Conservation (phyloP, 2,329 filamentous ascomycete species). For the Claviceps cyperi region DNA sequence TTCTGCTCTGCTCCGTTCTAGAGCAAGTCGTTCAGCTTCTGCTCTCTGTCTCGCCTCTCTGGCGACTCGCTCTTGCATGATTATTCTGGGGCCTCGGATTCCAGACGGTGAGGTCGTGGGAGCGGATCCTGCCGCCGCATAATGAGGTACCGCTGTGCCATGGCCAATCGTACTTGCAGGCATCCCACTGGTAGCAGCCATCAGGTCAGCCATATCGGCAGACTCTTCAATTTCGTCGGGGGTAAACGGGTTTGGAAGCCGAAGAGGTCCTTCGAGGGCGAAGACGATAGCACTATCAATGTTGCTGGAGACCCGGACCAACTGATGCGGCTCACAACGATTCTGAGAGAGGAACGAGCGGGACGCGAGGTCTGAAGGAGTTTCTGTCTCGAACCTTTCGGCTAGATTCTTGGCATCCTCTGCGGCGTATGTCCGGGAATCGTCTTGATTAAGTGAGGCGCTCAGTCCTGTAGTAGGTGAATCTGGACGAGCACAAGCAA, state of each 20-base stretch:
- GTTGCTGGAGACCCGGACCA: constrained; percentile 58
- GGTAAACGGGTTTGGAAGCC: constrained; percentile 70
- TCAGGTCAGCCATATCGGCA: constrained; percentile 80
- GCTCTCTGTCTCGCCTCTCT: constrained; percentile 58
- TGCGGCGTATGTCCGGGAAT: constrained; percentile 13
- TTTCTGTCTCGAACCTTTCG: constrained; percentile 28
- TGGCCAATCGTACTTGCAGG: constrained; percentile 40
- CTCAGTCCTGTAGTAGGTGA: constrained; percentile 24
- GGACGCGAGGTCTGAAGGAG: constrained; percentile 16
- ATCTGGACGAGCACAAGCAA: constrained; percentile 8
- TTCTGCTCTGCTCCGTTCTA: constrained; percentile 43
- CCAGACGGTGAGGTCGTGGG: constrained; percentile 45
- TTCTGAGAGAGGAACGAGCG: constrained; percentile 18
- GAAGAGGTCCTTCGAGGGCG: constrained; percentile 79
- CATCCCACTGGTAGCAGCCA: constrained; percentile 41
- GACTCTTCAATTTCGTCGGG: constrained; percentile 75
- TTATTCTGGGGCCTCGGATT: constrained; percentile 73
- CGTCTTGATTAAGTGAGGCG: constrained; percentile 19
- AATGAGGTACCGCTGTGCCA: constrained; percentile 27
- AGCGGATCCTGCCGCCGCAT: constrained; percentile 32
- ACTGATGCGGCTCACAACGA: constrained; percentile 28
- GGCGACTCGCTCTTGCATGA: constrained; percentile 76
- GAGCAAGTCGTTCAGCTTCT: constrained; percentile 42
- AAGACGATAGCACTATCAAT: constrained; percentile 86
- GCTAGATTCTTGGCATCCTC: constrained; percentile 35